Conservation (phyloP, 1,284 basidiomycete species). For the Mycena sp. region DNA sequence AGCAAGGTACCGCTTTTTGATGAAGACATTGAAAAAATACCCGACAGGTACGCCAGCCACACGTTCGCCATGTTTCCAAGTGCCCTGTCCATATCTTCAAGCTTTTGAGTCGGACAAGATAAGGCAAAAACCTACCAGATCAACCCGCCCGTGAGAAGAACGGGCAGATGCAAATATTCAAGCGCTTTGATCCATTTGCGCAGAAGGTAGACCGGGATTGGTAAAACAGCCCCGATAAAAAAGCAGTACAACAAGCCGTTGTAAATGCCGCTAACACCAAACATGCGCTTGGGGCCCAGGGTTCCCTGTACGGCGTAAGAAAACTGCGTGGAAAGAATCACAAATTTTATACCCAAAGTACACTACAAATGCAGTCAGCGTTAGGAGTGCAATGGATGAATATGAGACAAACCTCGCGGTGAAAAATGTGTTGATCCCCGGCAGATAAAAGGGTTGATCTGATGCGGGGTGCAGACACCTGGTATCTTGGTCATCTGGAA, state of each 20-base stretch:
- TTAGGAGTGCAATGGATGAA: no score
- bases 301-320: conserved; percentile 35
- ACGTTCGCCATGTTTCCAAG: no score
- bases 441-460: conserved; percentile 43
- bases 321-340: neutral
- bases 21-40: conserved; percentile 52
- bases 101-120: no score
- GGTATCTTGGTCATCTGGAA: conserved; percentile 50
- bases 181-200: conserved; percentile 41
- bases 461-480: conserved; percentile 27
- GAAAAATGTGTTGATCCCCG: conserved; percentile 41
- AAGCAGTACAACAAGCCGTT: conserved; percentile 43
- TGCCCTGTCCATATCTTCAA: no score
- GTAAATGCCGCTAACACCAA: conserved; percentile 46
- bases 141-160: conserved; percentile 49
- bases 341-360: conserved; percentile 40
- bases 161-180: conserved; percentile 44
- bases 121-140: conserved; percentile 31
- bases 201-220: conserved; percentile 47
- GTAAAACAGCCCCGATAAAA: conserved; percentile 48
- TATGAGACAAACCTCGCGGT: conserved; percentile 32
- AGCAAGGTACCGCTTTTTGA: conserved; percentile 38
- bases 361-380: conserved; percentile 25
- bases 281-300: conserved; percentile 49
- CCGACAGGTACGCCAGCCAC: conserved; percentile 51